Conservation (phyloP, 140 eudicot genomes). For the Senecio squalidus region DNA sequence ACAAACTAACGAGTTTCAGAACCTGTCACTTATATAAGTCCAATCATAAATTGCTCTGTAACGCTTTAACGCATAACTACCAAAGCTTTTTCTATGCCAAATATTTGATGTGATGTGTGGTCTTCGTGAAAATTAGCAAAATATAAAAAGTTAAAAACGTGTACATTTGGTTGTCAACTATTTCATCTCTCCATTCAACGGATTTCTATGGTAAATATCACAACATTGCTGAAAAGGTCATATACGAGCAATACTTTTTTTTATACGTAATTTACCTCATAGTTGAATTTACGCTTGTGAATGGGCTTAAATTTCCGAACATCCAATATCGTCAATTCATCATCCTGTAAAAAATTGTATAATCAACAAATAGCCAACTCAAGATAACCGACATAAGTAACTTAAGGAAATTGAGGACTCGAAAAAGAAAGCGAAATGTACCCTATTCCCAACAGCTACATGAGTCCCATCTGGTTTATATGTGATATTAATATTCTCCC, state of each 20-base stretch:
- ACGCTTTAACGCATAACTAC: too few relatives aligned
- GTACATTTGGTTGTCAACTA: not conserved
- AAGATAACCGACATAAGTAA: not conserved
- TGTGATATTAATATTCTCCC: conserved; percentile 92
- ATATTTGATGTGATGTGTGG: too few relatives aligned
- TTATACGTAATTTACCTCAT: conserved; percentile 56
- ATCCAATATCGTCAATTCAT: conserved; percentile 93
- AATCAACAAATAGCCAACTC: conserved; percentile 3
- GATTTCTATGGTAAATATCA: too few relatives aligned
- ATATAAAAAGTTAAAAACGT: too few relatives aligned
- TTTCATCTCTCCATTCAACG: too few relatives aligned
- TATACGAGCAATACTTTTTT: too few relatives aligned
- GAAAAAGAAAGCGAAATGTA: conserved; percentile 10
- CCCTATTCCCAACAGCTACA: conserved; percentile 98
- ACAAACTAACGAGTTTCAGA: conserved; percentile 8
- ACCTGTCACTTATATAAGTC: too few relatives aligned
- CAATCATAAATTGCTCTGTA: not conserved
- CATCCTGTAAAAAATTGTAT: conserved; percentile 52
- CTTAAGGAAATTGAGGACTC: not conserved
- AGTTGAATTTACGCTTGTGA: conserved; percentile 87
- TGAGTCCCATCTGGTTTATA: conserved; percentile 93
- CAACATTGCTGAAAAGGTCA: too few relatives aligned
- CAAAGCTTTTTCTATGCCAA: too few relatives aligned
- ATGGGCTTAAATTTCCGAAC: conserved; percentile 91
- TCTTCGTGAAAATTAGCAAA: too few relatives aligned